Conservation (phyloP, 1,139 yeast species). For the Zygosaccharomyces pseudobailii region DNA sequence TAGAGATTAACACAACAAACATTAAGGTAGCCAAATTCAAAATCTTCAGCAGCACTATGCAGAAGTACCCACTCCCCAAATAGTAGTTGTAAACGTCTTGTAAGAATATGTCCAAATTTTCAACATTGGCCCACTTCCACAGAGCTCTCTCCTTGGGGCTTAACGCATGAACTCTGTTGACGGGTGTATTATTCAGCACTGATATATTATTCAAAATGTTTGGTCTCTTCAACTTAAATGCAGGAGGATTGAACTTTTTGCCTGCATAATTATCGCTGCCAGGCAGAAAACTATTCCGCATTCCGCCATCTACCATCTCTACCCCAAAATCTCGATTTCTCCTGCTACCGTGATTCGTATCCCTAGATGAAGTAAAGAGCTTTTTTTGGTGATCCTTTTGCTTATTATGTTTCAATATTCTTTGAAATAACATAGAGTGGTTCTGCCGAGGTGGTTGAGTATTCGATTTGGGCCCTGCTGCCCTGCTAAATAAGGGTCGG, state of each 20-base stretch:
- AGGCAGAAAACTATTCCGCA: conserved; percentile 10
- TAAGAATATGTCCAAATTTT: conserved; percentile 80
- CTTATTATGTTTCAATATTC: conserved; percentile 11
- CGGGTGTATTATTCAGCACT: conserved; percentile 27
- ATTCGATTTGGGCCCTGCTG: not conserved
- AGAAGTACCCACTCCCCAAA: conserved; percentile 75
- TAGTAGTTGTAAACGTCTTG: conserved; percentile 81
- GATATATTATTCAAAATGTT: conserved; percentile 27
- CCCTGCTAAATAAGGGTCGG: conserved; percentile 13
- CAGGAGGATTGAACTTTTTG: not conserved
- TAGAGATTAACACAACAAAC: conserved; percentile 72
- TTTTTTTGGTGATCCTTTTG: conserved; percentile 7
- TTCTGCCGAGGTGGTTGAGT: conserved; percentile 4
- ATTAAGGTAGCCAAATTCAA: conserved; percentile 68
- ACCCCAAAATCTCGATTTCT: conserved; percentile 5
- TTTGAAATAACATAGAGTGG: conserved; percentile 11
- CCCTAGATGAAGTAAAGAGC: conserved; percentile 13
- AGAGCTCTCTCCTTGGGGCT: conserved; percentile 75
- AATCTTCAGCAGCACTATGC: conserved; percentile 61
- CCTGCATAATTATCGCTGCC: not conserved
- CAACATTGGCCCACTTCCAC: conserved; percentile 95
- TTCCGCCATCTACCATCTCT: conserved; percentile 1
- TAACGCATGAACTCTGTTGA: conserved; percentile 29
- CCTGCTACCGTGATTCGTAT: not conserved
- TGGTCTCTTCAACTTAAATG: conserved; percentile 20